phyloP scores from a whole-genome alignment of 2,329 filamentous ascomycete genomes.

The Chaetomium sp. region DNA sequence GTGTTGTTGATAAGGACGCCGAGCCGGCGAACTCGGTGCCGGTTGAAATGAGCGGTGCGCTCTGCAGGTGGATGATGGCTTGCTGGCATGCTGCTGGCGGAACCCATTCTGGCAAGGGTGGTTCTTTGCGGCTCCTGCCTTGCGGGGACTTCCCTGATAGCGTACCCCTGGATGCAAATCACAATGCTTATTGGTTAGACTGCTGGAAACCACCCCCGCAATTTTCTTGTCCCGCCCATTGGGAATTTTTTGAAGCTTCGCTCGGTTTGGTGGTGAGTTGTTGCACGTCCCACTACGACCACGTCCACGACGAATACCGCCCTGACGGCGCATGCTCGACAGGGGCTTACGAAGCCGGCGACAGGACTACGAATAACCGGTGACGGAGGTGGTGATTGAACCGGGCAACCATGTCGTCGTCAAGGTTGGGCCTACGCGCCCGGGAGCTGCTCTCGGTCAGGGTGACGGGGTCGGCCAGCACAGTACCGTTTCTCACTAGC shows the following conservation, averaged over 20 bases:
- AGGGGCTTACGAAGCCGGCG: slow-evolving; percentile 5
- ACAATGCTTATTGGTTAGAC: slow-evolving; percentile 2
- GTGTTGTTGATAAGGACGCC: background rate
- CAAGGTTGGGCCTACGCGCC: slow-evolving; percentile 25
- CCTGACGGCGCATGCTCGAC: slow-evolving; percentile 15
- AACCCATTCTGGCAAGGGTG: background rate
- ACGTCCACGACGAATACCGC: background rate
- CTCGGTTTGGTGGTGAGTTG: background rate
- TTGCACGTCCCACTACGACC: background rate
- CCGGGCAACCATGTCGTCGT: slow-evolving; percentile 24
- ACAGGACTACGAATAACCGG: background rate
- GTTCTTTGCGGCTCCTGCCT: slow-evolving; percentile 4
- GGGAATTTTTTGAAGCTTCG: slow-evolving; percentile 19
- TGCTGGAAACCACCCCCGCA: background rate
- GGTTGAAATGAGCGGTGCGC: slow-evolving; percentile 16
- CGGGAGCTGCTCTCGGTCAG: slow-evolving; percentile 18
- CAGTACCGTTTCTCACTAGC: slow-evolving; percentile 7
- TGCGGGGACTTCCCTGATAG: slow-evolving; percentile 12
- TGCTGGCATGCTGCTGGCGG: background rate
- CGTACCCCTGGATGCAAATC: background rate
- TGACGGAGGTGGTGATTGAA: background rate
- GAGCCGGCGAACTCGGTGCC: slow-evolving; percentile 5
- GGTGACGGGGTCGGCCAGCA: slow-evolving; percentile 14
- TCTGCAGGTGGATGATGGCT: background rate
- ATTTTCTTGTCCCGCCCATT: slow-evolving; percentile 3